phyloP scores from a whole-genome alignment of 345 rosid species.

The Moringa oleifera region DNA sequence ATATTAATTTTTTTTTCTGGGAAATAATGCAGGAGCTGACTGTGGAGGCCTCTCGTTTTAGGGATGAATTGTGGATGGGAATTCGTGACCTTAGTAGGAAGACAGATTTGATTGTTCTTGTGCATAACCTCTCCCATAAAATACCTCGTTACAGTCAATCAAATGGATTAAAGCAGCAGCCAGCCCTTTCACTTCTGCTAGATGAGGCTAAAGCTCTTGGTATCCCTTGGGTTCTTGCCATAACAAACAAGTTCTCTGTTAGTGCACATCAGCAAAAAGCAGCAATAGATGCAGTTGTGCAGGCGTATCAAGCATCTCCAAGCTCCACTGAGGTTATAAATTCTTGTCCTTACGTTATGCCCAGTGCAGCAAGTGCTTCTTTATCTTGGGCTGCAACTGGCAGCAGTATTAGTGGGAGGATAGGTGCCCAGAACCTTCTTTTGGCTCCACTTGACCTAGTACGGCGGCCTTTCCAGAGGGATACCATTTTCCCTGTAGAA shows the following conservation, averaged over 20 bases:
- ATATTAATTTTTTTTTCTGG: background rate
- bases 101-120: slow-evolving; percentile 81
- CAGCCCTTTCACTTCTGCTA: slow-evolving; percentile 74
- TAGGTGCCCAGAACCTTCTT: slow-evolving; percentile 52
- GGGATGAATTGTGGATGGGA: slow-evolving; percentile 92
- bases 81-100: slow-evolving; percentile 66
- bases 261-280: slow-evolving; percentile 93
- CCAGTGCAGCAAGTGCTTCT: slow-evolving; percentile 64
- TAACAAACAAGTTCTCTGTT: slow-evolving; percentile 95
- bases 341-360: slow-evolving; percentile 84
- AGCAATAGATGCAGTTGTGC: slow-evolving; percentile 67
- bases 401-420: slow-evolving; percentile 40
- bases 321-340: slow-evolving; percentile 64
- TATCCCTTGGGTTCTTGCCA: slow-evolving; percentile 93
- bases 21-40: slow-evolving; percentile 54
- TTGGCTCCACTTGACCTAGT: slow-evolving; percentile 68
- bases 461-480: slow-evolving; percentile 70
- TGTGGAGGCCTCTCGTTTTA: slow-evolving; percentile 61
- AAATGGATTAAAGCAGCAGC: slow-evolving; percentile 47
- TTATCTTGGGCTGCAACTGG: slow-evolving; percentile 59
- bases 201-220: slow-evolving; percentile 92
- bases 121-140: slow-evolving; percentile 90
- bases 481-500: slow-evolving; percentile 67
- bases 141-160: slow-evolving; percentile 57
- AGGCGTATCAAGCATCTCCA: slow-evolving; percentile 71